phyloP scores from a whole-genome alignment of 1,284 basidiomycete genomes.

The Laetiporus sulphureus region DNA sequence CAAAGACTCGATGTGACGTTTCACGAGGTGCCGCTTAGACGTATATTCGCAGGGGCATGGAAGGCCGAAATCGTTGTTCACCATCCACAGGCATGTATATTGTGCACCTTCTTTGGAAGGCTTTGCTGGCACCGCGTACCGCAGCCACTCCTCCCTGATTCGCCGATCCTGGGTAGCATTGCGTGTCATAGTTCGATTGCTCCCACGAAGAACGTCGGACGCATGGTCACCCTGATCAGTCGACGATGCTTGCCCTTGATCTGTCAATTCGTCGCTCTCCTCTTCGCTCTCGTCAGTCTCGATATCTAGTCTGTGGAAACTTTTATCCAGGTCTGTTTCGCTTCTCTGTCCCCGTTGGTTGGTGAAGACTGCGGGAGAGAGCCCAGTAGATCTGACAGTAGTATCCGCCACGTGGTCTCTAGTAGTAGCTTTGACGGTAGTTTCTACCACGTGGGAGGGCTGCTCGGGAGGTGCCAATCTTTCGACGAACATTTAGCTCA shows the following conservation, averaged over 20 bases:
- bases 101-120: slow-evolving; percentile 11
- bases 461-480: too few relatives aligned
- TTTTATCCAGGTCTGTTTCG: slow-evolving; percentile 5
- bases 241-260: too few relatives aligned
- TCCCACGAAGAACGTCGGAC: too few relatives aligned
- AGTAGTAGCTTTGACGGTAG: too few relatives aligned
- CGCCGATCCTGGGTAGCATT: too few relatives aligned
- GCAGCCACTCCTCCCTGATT: slow-evolving; percentile 16
- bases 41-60: slow-evolving; percentile 38
- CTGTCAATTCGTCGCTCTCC: too few relatives aligned
- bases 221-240: too few relatives aligned
- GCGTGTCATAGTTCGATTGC: too few relatives aligned
- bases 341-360: neutral
- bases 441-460: too few relatives aligned
- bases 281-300: slow-evolving; percentile 11
- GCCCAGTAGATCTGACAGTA: neutral
- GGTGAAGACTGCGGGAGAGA: neutral
- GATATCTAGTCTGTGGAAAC: slow-evolving; percentile 6
- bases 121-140: slow-evolving; percentile 13
- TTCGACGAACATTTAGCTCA: too few relatives aligned
- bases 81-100: slow-evolving; percentile 24
- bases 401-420: too few relatives aligned
- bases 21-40: slow-evolving; percentile 60
- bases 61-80: slow-evolving; percentile 7
- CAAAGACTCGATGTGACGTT: slow-evolving; percentile 58